phyloP scores from a whole-genome alignment of 192 early-diverging fungal species.

The Coemansia sp. region DNA sequence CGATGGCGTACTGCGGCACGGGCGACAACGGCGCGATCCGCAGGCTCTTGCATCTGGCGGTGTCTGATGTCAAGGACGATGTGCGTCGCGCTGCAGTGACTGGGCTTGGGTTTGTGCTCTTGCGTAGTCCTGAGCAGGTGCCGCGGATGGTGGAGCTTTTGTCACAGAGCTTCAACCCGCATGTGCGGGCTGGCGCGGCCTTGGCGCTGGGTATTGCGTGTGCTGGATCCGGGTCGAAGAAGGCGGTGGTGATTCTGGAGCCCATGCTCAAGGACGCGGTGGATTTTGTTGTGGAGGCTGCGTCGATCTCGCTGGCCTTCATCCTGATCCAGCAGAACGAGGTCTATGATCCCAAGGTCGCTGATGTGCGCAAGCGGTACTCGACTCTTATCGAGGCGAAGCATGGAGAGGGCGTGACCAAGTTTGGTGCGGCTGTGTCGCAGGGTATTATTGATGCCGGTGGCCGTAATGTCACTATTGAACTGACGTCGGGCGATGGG shows the following conservation, averaged over 20 bases:
- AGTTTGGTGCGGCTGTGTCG: conserved; percentile 92
- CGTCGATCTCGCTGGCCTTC: conserved; percentile 92
- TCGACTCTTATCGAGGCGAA: conserved; percentile 87
- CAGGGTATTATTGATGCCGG: conserved; percentile 99
- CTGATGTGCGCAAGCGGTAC: conserved; percentile 82
- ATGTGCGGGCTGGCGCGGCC: conserved; percentile 95
- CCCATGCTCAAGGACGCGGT: conserved; percentile 97
- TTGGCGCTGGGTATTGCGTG: conserved; percentile 97
- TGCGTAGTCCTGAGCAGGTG: conserved; percentile 91
- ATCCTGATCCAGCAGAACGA: conserved; percentile 97
- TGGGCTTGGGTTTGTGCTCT: conserved; percentile 91
- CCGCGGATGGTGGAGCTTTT: conserved; percentile 97
- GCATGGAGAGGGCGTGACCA: conserved; percentile 88
- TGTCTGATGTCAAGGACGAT: conserved; percentile 98
- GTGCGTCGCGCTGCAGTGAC: conserved; percentile 99
- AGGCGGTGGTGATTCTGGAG: conserved; percentile 91
- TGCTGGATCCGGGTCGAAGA: conserved; percentile 87
- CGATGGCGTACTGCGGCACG: conserved; percentile 98
- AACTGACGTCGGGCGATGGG: conserved; percentile 80
- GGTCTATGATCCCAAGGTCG: conserved; percentile 72
- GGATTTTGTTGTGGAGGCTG: conserved; percentile 97
- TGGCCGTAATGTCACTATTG: conserved; percentile 96
- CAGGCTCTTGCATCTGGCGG: conserved; percentile 92
- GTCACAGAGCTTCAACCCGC: conserved; percentile 97
- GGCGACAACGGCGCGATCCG: conserved; percentile 96